Evolutionary conservation across 2,329 filamentous ascomycete species (phyloP).

Genomic region (Chaetomium strumarium): DNA sequence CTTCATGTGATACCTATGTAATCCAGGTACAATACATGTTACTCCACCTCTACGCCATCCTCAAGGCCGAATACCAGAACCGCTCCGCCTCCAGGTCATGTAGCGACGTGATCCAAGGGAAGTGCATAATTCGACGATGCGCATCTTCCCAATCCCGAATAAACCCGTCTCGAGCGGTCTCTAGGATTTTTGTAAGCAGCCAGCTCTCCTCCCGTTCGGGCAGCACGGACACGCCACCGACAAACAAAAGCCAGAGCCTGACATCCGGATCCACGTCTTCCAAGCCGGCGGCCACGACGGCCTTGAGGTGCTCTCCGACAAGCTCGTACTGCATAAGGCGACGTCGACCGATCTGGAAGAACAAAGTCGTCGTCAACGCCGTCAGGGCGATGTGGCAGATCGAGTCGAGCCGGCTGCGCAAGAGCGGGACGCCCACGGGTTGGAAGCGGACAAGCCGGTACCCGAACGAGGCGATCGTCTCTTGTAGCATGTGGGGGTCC

Average conservation of each 20-base stretch:
- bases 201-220: background rate
- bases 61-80: background rate
- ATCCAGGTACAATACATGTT: no score
- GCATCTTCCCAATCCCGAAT: background rate
- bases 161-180: background rate
- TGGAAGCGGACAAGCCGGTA: background rate
- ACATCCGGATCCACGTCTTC: background rate
- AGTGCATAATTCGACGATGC: background rate
- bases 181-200: background rate
- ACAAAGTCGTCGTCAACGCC: background rate
- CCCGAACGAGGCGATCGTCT: background rate
- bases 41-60: background rate
- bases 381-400: background rate
- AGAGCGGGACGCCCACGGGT: background rate
- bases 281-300: background rate
- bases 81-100: background rate
- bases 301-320: background rate
- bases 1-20: background rate
- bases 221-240: background rate
- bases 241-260: background rate
- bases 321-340: background rate
- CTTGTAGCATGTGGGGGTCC: background rate
- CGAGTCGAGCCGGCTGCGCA: background rate
- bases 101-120: background rate
- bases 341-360: background rate